These are phyloP conservation scores for Leptomonas seymouri DNA, from an alignment of 208 protist genomes.

Conservation along the genomic window DNA sequence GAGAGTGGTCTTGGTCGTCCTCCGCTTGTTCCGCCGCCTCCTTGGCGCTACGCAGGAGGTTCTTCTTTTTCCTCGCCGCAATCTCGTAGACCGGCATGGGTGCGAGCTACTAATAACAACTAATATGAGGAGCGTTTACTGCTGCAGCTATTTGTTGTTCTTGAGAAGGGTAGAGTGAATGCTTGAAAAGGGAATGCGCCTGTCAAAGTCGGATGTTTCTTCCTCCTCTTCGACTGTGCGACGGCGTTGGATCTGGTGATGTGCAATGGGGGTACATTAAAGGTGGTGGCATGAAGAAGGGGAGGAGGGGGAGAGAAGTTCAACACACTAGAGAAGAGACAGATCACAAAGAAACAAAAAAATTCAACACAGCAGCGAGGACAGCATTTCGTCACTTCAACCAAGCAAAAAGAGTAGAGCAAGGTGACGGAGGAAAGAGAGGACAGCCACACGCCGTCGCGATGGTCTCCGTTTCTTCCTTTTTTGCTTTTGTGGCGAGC, in stretches of 20 bases:
- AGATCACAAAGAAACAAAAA: constrained; percentile 7
- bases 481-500: no score
- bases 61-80: constrained; percentile 61
- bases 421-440: constrained; percentile 7
- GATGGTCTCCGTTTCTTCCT: no score
- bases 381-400: background rate
- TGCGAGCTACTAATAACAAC: background rate
- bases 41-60: constrained; percentile 25
- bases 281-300: no score
- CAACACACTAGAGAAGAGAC: constrained; percentile 12
- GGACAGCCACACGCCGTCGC: background rate
- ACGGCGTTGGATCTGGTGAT: no score
- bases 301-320: no score
- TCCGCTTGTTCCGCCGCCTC: constrained; percentile 19
- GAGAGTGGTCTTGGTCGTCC: constrained; percentile 24
- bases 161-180: background rate
- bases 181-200: background rate
- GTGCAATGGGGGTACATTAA: background rate
- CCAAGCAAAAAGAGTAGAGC: background rate
- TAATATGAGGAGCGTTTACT: background rate
- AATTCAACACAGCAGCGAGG: background rate
- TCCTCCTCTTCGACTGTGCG: no score
- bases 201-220: no score
- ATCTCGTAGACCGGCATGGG: constrained; percentile 73
- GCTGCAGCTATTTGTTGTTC: background rate